Base-by-base conservation (phyloP, 768 basidiomycete genomes). In the Lactifluus volemus region DNA sequence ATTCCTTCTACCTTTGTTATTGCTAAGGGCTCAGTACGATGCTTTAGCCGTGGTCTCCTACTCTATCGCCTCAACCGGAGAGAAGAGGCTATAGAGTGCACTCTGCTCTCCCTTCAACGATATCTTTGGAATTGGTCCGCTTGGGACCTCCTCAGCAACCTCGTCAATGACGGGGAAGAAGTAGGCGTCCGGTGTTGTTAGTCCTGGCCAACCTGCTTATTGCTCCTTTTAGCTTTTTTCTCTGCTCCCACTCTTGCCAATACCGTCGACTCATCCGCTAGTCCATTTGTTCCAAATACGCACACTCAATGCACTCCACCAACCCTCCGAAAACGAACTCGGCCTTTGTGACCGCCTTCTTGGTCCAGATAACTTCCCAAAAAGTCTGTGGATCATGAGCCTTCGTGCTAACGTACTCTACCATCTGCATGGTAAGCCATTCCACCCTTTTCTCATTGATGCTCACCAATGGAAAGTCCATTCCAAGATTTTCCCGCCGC, bases 231-330 rank as follows among this genome's bases (percentile, higher is more conserved):
- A 81, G 78, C 67, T 82, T 32, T 74, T 76, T 17, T 73, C 78
- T 15, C 67, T 82, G 49, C 67, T 79, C 8, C 73, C 77, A 2
- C 65, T 78, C 30, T 70, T 81, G 15, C 78, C 83, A 11, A 72
- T 82, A 21, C 74, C 84, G 7, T 72, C 78, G 1, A 71, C 72
- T n/a, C 80, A 84, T 59, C 79, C 80, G 4, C 77, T 85, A 59
- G 73, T 84, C 34, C 77, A 81, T 53, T 77, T 90, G 70, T 98
- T 98, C 73, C 88, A 92, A 69, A 82, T 98, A 61, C 92, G 87
- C 73, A 88, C 90, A 5, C 78, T 91, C 74, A 89, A 95, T 68
- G 91, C 94, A 63, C 80, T 98, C 29, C 92, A 96, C 65, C 86
- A 85, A 63, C 90, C 94, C 4, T 84, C 90, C 17, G 95, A 97